Conservation (phyloP, 768 basidiomycete genomes). For the Guyanaporus albipodus region DNA sequence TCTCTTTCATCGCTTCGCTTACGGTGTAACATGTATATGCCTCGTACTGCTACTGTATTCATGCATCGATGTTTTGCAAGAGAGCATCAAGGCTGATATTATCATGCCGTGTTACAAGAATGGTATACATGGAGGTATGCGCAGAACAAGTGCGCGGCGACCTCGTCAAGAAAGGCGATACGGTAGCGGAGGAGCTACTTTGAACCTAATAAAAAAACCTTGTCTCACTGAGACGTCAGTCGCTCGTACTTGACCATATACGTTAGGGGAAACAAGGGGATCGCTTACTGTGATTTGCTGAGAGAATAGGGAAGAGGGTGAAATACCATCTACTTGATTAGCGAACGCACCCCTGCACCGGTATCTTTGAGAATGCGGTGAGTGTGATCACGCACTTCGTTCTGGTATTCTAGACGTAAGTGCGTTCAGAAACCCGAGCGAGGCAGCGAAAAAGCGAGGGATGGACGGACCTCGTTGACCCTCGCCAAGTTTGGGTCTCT, state of each 20-base stretch:
- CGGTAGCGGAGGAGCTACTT: background rate
- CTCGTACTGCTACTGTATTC: too few relatives aligned
- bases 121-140: conserved; percentile 10
- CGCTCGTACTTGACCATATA: background rate
- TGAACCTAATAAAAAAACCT: conserved; percentile 4
- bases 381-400: conserved; percentile 35
- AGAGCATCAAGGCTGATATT: too few relatives aligned
- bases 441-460: background rate
- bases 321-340: conserved; percentile 36
- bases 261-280: background rate
- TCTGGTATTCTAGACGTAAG: conserved; percentile 31
- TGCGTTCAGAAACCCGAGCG: background rate
- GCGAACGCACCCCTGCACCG: conserved; percentile 35
- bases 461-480: conserved; percentile 30
- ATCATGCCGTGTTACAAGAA: too few relatives aligned
- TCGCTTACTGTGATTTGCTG: conserved; percentile 13
- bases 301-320: background rate
- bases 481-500: conserved; percentile 38
- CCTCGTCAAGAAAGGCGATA: background rate
- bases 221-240: conserved; percentile 7
- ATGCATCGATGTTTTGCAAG: too few relatives aligned
- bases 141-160: background rate
- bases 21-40: too few relatives aligned
- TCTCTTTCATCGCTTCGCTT: too few relatives aligned
- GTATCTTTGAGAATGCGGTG: conserved; percentile 43